Evolutionary conservation across 2,329 filamentous ascomycete genomes (phyloP), one percentile per base, ranked within the genome.

Genomic region (Hypomyces perniciosus): DNA sequence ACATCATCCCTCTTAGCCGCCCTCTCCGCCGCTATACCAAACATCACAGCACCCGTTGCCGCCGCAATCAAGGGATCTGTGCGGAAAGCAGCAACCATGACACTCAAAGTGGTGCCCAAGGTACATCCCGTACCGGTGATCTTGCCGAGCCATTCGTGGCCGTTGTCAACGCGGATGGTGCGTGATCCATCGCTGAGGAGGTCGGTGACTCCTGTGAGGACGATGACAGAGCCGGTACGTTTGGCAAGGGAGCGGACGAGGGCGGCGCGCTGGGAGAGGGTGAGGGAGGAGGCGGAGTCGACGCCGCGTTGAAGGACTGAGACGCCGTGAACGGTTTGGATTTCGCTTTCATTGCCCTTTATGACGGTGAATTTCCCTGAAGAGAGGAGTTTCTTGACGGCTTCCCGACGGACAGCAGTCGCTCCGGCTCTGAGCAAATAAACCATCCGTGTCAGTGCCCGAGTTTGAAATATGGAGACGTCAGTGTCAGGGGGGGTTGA

Each of bases 311-410:
- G 92, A 34, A 57, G 54, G 42, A 65, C 41, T 55, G 63, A 56
- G 40, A 78, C 73, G 39, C 85, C 86, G 37, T 78, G 80, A 0
- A 92, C 83, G 3, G 87, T 84, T 44, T 79, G 75, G 54, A 97
- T 90, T 68, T 97, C 93, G 48, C 86, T 83, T 65, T 95, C 89
- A 68, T 97, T 97, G 44, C 92, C 92, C 66, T 97, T 97, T 69
- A 97, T 91, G 39, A 96, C 76, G 66, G 89, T 83, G 61, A 95
- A 88, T 66, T 88, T 88, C 37, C 90, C 90, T 3, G 75, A 77
- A 0, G 79, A 73, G 62, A 96, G 76, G 35, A 97, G 80, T 2
- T 77, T 77, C 52, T 82, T 81, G 29, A 92, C 81, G 0, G 90
- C 87, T 1, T 79, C 73, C 46, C 85, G 81, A 9, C 93, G 82